Conservation (phyloP, 331 rosid genomes). For the Quercus lobata region DNA sequence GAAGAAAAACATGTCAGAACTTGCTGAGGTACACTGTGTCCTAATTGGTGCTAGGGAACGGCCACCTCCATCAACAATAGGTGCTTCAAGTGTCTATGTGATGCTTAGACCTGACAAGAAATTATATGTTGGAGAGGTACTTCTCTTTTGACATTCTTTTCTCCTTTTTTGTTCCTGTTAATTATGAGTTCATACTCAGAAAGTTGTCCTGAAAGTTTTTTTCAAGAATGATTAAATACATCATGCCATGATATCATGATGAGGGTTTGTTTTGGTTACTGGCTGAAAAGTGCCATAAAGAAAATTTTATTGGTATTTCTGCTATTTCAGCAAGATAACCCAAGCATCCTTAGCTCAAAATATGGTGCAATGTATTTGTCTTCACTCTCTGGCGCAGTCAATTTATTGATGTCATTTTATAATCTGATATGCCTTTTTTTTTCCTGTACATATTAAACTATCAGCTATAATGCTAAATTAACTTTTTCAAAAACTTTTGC, state of each 20-base stretch:
- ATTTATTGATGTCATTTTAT: neutral
- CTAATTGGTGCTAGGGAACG: conserved; percentile 57
- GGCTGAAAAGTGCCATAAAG: too few relatives aligned
- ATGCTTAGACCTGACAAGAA: conserved; percentile 72
- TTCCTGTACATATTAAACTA: neutral
- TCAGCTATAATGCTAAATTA: neutral
- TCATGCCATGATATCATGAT: neutral
- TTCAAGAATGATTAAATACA: neutral
- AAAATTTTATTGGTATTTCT: neutral
- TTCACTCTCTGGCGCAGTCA: neutral
- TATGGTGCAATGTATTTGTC: neutral
- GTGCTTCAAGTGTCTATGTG: conserved; percentile 86
- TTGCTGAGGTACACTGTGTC: conserved; percentile 48
- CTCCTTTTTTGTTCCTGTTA: neutral
- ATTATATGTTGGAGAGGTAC: conserved; percentile 88
- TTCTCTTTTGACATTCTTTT: neutral
- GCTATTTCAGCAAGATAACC: neutral
- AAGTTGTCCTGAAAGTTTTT: neutral
- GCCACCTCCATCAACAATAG: conserved; percentile 91
- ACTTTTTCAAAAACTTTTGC: neutral
- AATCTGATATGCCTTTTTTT: neutral
- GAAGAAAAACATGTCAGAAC: conserved; percentile 20
- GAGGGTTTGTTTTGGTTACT: too few relatives aligned
- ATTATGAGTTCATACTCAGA: neutral
- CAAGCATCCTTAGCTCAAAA: neutral